Percentiles rank a stretch among this genome's conserved stretches.
Evolutionary conservation across 768 basidiomycete species (phyloP).

Genomic region (Calocera viscosa): DNA sequence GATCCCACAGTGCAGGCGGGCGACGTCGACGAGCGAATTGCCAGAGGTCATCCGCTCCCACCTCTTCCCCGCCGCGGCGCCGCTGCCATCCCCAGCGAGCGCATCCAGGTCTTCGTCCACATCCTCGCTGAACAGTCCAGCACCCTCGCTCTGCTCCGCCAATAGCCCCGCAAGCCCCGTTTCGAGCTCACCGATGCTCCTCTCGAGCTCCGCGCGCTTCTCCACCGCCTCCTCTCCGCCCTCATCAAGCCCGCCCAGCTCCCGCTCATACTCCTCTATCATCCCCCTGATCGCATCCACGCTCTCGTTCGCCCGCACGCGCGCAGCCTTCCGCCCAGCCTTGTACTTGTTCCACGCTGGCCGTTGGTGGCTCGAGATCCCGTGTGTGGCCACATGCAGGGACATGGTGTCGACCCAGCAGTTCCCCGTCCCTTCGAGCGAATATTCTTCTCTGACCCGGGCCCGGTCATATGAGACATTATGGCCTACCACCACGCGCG

Average conservation of each 20-base stretch:
- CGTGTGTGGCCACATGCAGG: constrained; percentile 83
- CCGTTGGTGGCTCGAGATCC: constrained; percentile 88
- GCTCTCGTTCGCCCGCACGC: constrained; percentile 48
- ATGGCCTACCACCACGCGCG: constrained; percentile 73
- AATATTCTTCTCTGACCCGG: constrained; percentile 73
- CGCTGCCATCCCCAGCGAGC: constrained; percentile 25
- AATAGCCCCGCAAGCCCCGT: not conserved
- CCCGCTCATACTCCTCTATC: constrained; percentile 32
- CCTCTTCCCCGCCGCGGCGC: constrained; percentile 35
- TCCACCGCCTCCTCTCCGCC: constrained; percentile 25
- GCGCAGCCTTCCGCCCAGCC: constrained; percentile 49
- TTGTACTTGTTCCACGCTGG: constrained; percentile 83
- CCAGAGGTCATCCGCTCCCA: constrained; percentile 92
- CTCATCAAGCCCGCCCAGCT: constrained; percentile 34
- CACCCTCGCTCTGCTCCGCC: not conserved
- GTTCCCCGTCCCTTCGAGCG: constrained; percentile 47
- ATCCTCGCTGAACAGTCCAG: constrained; percentile 6
- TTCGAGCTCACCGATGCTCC: constrained; percentile 26
- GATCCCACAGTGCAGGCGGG: constrained; percentile 75
- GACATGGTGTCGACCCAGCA: constrained; percentile 93
- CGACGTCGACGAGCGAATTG: constrained; percentile 87
- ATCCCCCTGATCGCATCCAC: constrained; percentile 48
- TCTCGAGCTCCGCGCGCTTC: constrained; percentile 19
- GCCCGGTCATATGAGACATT: constrained; percentile 90
- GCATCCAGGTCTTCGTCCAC: constrained; percentile 29